A percentile compares a stretch with the other conserved stretches of the same genome.
Evolutionary conservation across 768 basidiomycete genomes (phyloP).

Genomic region (Russula olivacea): DNA sequence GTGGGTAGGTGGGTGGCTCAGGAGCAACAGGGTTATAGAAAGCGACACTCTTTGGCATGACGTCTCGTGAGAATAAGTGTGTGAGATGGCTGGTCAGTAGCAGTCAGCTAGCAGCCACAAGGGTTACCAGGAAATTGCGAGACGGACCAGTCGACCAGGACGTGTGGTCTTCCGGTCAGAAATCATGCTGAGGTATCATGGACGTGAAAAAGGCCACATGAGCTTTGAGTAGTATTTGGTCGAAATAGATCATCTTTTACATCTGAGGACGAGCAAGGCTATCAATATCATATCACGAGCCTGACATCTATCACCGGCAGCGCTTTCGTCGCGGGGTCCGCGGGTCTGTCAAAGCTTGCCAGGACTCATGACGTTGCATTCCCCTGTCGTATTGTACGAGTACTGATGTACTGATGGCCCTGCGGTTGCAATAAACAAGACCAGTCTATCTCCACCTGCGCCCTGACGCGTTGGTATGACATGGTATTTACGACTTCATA

Average conservation of each 20-base stretch:
- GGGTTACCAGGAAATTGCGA: neutral
- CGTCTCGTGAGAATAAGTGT: neutral
- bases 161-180: neutral
- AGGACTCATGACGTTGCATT: neutral
- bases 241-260: neutral
- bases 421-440: neutral
- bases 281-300: too few species aligned
- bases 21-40: constrained; percentile 7
- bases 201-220: neutral
- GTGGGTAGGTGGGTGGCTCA: constrained; percentile 18
- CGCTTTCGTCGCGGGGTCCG: too few species aligned
- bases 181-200: neutral
- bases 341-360: neutral
- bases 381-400: neutral
- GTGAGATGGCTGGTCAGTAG: neutral
- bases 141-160: neutral
- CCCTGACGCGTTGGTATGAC: too few species aligned
- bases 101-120: neutral
- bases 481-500: too few species aligned
- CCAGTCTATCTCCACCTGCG: neutral
- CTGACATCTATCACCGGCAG: too few species aligned
- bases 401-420: neutral
- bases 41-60: constrained; percentile 12
- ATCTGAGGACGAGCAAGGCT: neutral
- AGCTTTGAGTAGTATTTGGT: neutral